Conservation (phyloP, 2,329 filamentous ascomycete genomes). For the Ascochyta pisi region DNA sequence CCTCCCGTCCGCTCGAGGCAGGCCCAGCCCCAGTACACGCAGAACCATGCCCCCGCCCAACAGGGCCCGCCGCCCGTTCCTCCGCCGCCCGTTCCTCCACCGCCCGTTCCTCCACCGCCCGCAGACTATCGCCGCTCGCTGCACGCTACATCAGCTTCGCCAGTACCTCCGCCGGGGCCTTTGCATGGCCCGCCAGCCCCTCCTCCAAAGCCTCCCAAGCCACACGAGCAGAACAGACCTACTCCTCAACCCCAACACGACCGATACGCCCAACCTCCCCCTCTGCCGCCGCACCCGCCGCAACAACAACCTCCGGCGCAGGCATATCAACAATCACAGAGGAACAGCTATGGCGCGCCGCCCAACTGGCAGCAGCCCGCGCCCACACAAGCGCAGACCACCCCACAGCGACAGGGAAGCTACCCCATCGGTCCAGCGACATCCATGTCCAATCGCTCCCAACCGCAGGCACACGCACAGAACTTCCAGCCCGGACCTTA, state of each 20-base stretch:
- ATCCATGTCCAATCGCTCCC: slow-evolving; percentile 34
- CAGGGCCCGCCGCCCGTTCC: slow-evolving; percentile 37
- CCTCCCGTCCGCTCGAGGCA: slow-evolving; percentile 82
- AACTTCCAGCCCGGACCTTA: slow-evolving; percentile 29
- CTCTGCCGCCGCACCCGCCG: slow-evolving; percentile 45
- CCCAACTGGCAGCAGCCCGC: slow-evolving; percentile 25
- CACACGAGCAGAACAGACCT: slow-evolving; percentile 36
- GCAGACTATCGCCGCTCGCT: slow-evolving; percentile 58
- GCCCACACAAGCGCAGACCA: slow-evolving; percentile 20
- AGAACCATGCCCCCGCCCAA: slow-evolving; percentile 35
- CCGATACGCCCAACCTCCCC: slow-evolving; percentile 41
- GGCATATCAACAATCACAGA: slow-evolving; percentile 30
- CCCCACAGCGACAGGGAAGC: slow-evolving; percentile 29
- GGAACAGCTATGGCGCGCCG: slow-evolving; percentile 25
- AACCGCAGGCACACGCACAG: slow-evolving; percentile 40
- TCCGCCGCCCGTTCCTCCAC: too few relatives aligned
- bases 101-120: slow-evolving; percentile 71
- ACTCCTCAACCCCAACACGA: slow-evolving; percentile 34
- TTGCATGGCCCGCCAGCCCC: slow-evolving; percentile 43
- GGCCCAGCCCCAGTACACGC: slow-evolving; percentile 38
- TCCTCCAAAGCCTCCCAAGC: slow-evolving; percentile 58
- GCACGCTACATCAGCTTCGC: slow-evolving; percentile 40
- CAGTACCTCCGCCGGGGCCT: slow-evolving; percentile 20
- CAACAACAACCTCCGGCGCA: slow-evolving; percentile 29
- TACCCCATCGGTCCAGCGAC: slow-evolving; percentile 37